Conservation (phyloP, 805 yeast genomes). For the Komagataella populi region DNA sequence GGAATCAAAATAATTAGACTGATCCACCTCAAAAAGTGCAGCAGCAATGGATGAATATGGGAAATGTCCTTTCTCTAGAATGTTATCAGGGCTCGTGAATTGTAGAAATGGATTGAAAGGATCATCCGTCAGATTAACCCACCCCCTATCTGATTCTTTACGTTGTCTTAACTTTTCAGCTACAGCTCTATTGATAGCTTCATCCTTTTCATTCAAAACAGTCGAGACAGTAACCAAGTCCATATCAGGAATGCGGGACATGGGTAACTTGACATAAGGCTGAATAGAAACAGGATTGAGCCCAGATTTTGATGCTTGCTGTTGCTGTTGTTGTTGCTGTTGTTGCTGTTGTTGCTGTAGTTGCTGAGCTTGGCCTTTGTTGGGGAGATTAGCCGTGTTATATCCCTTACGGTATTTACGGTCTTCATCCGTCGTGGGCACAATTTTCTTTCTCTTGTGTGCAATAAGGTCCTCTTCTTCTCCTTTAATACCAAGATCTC, state of each 20-base stretch:
- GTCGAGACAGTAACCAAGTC: slow-evolving; percentile 74
- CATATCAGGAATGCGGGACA: slow-evolving; percentile 87
- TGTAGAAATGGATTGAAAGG: slow-evolving; percentile 73
- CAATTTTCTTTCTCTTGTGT: slow-evolving; percentile 53
- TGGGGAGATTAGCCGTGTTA: slow-evolving; percentile 1
- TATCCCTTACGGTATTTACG: slow-evolving; percentile 5
- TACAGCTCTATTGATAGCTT: slow-evolving; percentile 71
- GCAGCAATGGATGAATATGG: slow-evolving; percentile 75
- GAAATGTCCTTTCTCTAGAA: slow-evolving; percentile 45
- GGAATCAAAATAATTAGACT: slow-evolving; percentile 36
- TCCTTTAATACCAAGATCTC: slow-evolving; percentile 63
- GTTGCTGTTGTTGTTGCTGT: slow-evolving; percentile 3
- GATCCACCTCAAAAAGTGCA: slow-evolving; percentile 49
- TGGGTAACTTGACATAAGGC: slow-evolving; percentile 78
- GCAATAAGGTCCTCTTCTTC: slow-evolving; percentile 76
- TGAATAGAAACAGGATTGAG: slow-evolving; percentile 31
- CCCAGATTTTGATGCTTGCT: not conserved
- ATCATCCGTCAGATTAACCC: slow-evolving; percentile 79
- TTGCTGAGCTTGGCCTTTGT: slow-evolving; percentile 3
- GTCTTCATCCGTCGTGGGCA: slow-evolving; percentile 6
- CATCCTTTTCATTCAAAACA: slow-evolving; percentile 61
- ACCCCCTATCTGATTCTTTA: slow-evolving; percentile 55
- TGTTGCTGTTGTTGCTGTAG: slow-evolving; percentile 8
- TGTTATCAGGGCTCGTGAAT: slow-evolving; percentile 36
- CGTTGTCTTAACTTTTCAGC: slow-evolving; percentile 69